Evolutionary conservation across 805 yeast species (phyloP).

Genomic region (Kregervanrija pseudodelftensis): DNA sequence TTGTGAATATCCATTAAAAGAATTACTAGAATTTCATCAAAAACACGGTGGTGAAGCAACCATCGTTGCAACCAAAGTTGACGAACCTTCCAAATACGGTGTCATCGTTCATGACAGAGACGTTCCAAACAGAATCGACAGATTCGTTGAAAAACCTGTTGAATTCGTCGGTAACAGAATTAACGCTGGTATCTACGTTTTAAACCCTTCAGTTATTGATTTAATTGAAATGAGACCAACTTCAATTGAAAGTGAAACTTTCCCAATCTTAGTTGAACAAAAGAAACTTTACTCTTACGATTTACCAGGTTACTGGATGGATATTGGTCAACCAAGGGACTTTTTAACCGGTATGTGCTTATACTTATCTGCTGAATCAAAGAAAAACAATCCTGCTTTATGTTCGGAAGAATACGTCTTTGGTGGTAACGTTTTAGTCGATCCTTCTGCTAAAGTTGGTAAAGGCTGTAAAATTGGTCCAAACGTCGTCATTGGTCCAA

Average conservation of each 20-base stretch:
- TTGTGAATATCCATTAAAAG: slow-evolving; percentile 96
- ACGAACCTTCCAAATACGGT: slow-evolving; percentile 99
- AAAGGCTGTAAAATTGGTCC: slow-evolving; percentile 96
- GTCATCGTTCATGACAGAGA: slow-evolving; percentile 97
- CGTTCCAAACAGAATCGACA: slow-evolving; percentile 90
- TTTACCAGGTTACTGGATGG: slow-evolving; percentile 99
- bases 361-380: slow-evolving; percentile 79
- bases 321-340: slow-evolving; percentile 99
- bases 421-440: slow-evolving; percentile 90
- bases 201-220: slow-evolving; percentile 96
- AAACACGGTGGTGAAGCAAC: slow-evolving; percentile 98
- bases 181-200: slow-evolving; percentile 97
- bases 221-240: slow-evolving; percentile 97
- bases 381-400: slow-evolving; percentile 65
- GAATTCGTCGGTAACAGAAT: slow-evolving; percentile 99
- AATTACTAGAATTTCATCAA: slow-evolving; percentile 86
- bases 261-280: slow-evolving; percentile 90
- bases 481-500: slow-evolving; percentile 95
- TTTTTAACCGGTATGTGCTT: slow-evolving; percentile 93
- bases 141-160: slow-evolving; percentile 99
- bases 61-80: slow-evolving; percentile 98
- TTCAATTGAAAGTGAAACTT: slow-evolving; percentile 98
- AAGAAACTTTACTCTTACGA: slow-evolving; percentile 90
- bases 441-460: slow-evolving; percentile 91
- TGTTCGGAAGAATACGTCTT: slow-evolving; percentile 62